These are phyloP conservation scores for Ambrosia artemisiifolia DNA, from an alignment of 129 eudicot species.

Conservation along the genomic window DNA sequence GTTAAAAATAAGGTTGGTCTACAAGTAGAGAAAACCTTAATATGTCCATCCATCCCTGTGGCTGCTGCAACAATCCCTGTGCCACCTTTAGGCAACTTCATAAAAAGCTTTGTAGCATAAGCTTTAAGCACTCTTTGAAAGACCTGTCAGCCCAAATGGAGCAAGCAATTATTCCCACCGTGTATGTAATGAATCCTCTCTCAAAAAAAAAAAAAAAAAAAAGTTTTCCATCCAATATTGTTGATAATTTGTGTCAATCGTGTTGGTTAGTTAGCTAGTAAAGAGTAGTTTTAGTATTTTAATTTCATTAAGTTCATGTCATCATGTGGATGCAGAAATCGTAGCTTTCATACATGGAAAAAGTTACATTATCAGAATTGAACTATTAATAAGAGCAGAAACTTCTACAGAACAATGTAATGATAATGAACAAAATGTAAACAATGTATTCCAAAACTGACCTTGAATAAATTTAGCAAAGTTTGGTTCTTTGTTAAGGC, in stretches of 20 bases:
- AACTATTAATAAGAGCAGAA: not conserved
- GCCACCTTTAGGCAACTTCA: slow-evolving; percentile 89
- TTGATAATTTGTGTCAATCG: not conserved
- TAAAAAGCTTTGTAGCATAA: slow-evolving; percentile 86
- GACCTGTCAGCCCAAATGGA: slow-evolving; percentile 43
- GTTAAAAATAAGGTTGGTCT: not conserved
- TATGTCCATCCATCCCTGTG: slow-evolving; percentile 96
- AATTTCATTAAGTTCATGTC: not conserved
- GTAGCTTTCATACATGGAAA: not conserved
- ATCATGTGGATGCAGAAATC: not conserved
- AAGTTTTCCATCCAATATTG: slow-evolving; percentile 9
- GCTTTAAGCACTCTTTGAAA: slow-evolving; percentile 88
- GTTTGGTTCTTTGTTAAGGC: slow-evolving; percentile 93
- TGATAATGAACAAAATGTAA: not conserved
- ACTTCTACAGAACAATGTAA: not conserved
- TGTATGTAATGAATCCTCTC: not conserved
- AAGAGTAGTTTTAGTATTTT: not conserved
- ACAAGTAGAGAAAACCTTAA: slow-evolving; percentile 50
- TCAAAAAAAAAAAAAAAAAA: not conserved
- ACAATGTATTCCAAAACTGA: slow-evolving; percentile 19
- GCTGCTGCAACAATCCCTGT: slow-evolving; percentile 97
- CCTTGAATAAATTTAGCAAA: slow-evolving; percentile 84
- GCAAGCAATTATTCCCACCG: not conserved
- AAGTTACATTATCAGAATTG: not conserved
- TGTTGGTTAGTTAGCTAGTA: not conserved